A percentile compares a stretch with the other conserved stretches of the same genome.
These are phyloP conservation scores for Termitomyces sp. DNA, from an alignment of 768 basidiomycete genomes.

Conservation along the genomic window DNA sequence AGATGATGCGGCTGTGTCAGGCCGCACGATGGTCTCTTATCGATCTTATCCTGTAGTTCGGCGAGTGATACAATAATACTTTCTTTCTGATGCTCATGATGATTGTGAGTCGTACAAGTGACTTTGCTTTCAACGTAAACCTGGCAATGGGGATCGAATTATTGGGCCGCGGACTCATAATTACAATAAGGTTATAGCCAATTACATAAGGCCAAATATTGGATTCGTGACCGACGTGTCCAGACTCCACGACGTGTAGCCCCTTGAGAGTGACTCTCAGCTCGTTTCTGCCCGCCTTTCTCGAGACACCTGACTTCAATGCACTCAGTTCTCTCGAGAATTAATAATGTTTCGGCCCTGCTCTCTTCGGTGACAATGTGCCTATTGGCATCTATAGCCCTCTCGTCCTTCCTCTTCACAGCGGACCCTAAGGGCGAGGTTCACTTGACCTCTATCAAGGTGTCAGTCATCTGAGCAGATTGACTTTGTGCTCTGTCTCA, in stretches of 20 bases:
- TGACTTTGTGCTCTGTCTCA: not conserved
- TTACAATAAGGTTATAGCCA: not conserved
- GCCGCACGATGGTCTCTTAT: too few species aligned
- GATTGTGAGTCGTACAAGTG: too few species aligned
- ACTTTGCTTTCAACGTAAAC: too few species aligned
- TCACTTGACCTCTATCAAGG: conserved; percentile 63
- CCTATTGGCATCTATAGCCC: conserved; percentile 62
- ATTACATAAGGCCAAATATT: not conserved
- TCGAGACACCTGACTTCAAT: conserved; percentile 27
- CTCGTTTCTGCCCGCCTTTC: not conserved
- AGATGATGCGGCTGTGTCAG: too few species aligned
- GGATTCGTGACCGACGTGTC: not conserved
- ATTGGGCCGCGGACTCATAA: not conserved
- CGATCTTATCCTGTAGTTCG: too few species aligned
- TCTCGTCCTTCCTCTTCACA: conserved; percentile 66
- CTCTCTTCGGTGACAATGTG: conserved; percentile 73
- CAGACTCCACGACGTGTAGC: too few species aligned
- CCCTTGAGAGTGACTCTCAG: not conserved
- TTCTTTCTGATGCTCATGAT: too few species aligned
- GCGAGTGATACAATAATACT: too few species aligned
- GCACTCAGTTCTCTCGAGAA: conserved; percentile 65
- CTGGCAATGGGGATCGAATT: too few species aligned
- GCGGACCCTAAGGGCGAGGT: conserved; percentile 54
- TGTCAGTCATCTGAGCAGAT: conserved; percentile 42
- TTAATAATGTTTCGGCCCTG: conserved; percentile 71